phyloP scores from a whole-genome alignment of 768 basidiomycete genomes.

The Mrakia frigida region DNA sequence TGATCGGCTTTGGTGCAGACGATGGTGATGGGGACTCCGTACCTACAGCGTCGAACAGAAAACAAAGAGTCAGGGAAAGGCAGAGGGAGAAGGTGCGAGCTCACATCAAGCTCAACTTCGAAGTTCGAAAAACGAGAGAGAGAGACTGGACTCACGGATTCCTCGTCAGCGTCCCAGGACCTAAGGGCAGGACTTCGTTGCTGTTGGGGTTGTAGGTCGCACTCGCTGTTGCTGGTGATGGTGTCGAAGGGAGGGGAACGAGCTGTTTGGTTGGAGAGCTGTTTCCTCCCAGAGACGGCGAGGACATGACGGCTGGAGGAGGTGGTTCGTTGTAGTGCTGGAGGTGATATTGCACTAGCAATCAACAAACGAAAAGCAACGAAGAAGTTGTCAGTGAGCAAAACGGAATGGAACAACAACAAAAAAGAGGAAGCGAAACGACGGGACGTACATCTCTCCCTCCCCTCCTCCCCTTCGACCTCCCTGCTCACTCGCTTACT shows the following conservation, averaged over 20 bases:
- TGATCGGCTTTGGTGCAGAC: constrained; percentile 89
- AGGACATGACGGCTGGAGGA: constrained; percentile 36
- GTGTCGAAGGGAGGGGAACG: neutral
- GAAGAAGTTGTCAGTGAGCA: neutral
- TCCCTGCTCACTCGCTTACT: constrained; percentile 34
- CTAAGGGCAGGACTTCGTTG: constrained; percentile 62
- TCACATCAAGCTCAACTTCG: neutral
- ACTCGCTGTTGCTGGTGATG: constrained; percentile 9
- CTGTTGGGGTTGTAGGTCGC: constrained; percentile 18
- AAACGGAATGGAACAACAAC: neutral
- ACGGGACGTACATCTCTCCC: constrained; percentile 65
- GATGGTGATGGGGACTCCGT: constrained; percentile 78
- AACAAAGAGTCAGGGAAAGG: neutral
- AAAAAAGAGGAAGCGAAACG: neutral
- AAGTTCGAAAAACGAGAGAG: neutral
- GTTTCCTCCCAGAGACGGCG: constrained; percentile 46
- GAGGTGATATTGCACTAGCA: constrained; percentile 78
- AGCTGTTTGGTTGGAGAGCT: constrained; percentile 50
- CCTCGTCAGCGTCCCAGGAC: constrained; percentile 76
- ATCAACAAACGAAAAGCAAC: constrained; percentile 23
- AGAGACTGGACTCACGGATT: constrained; percentile 50
- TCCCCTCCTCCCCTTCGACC: constrained; percentile 58
- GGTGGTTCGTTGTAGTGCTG: constrained; percentile 86
- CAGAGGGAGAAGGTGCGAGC: neutral
- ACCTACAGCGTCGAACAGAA: constrained; percentile 22